Conservation (phyloP, 2,329 filamentous ascomycete species). For the Ceratocystis diversiconidia region DNA sequence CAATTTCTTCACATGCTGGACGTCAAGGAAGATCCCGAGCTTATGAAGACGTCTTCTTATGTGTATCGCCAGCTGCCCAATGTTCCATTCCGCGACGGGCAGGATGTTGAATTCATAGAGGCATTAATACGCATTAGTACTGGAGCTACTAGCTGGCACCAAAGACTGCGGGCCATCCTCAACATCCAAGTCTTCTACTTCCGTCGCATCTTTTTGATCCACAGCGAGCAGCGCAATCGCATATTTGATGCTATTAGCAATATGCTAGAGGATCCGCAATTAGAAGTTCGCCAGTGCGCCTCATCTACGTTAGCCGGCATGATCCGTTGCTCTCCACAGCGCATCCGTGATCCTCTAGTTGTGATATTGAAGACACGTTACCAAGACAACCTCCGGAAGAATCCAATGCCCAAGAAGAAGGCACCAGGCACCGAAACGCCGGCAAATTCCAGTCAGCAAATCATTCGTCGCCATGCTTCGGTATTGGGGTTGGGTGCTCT, state of each 20-base stretch:
- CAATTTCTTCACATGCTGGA: slow-evolving; percentile 99
- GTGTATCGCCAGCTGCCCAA: slow-evolving; percentile 95
- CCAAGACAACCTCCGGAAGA: slow-evolving; percentile 59
- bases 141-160: slow-evolving; percentile 79
- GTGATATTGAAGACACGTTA: slow-evolving; percentile 63
- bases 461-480: slow-evolving; percentile 74
- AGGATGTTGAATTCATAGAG: slow-evolving; percentile 71
- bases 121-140: slow-evolving; percentile 79
- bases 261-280: slow-evolving; percentile 83
- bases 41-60: slow-evolving; percentile 87
- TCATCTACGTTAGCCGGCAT: slow-evolving; percentile 87
- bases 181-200: slow-evolving; percentile 99
- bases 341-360: slow-evolving; percentile 66
- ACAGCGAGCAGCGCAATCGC: slow-evolving; percentile 55
- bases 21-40: slow-evolving; percentile 92
- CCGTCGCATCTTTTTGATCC: slow-evolving; percentile 80
- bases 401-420: slow-evolving; percentile 65
- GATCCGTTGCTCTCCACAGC: slow-evolving; percentile 84
- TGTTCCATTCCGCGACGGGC: slow-evolving; percentile 76
- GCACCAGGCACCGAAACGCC: slow-evolving; percentile 44
- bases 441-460: slow-evolving; percentile 57
- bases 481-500: slow-evolving; percentile 82
- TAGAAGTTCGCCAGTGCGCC: slow-evolving; percentile 89
- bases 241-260: slow-evolving; percentile 87
- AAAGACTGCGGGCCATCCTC: slow-evolving; percentile 82